Conservation (phyloP, 1,139 yeast species). For the Candida albicans region DNA sequence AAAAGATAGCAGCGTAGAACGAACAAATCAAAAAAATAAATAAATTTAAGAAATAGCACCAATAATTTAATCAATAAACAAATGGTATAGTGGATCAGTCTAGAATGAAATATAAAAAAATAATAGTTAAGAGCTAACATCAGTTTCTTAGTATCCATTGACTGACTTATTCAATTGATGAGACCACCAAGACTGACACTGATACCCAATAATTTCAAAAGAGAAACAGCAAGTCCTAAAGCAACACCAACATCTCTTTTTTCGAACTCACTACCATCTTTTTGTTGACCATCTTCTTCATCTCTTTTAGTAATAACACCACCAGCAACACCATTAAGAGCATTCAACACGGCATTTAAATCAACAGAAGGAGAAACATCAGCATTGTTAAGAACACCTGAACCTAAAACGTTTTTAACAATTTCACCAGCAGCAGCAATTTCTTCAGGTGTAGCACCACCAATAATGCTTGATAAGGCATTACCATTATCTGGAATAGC, state of each 20-base stretch:
- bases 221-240: not conserved
- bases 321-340: not conserved
- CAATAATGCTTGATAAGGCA: slow-evolving; percentile 3
- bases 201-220: not conserved
- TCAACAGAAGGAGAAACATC: not conserved
- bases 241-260: slow-evolving; percentile 1
- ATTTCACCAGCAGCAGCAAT: not conserved
- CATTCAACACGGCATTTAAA: not conserved
- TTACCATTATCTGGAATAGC: not conserved
- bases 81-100: too few relatives aligned
- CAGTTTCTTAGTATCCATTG: too few relatives aligned
- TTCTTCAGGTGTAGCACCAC: not conserved
- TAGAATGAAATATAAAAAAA: too few relatives aligned
- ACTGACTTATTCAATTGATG: not conserved
- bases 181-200: not conserved
- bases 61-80: too few relatives aligned
- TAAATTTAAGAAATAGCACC: too few relatives aligned
- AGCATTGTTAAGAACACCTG: not conserved
- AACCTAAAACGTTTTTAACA: not conserved
- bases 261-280: not conserved
- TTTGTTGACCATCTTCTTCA: not conserved
- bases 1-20: too few relatives aligned
- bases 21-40: too few relatives aligned
- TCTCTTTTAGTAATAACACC: not conserved
- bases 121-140: too few relatives aligned